Base-by-base conservation (phyloP, 805 yeast genomes). In the Soucietia sequanensis region DNA sequence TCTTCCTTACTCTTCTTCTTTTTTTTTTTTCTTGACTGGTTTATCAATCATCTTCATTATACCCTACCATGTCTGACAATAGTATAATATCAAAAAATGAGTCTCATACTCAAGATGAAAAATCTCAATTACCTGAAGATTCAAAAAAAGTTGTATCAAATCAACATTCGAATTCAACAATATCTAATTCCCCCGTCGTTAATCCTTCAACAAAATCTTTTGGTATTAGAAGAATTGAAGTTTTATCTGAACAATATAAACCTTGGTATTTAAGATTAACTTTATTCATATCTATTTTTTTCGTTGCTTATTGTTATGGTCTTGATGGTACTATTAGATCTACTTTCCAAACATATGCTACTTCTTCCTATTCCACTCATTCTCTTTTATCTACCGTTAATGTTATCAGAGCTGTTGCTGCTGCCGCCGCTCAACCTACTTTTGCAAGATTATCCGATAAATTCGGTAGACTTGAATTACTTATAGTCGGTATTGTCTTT, bases 341-440 rank as follows among this genome's bases (percentile, higher is more conserved):
- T 32, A 62, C 68, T 12, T 76, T 69, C 40, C 80, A 78, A 44
- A 51, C 72, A 4, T 69, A 68, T 41, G 88, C 86, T 11, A 71
- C 84, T 6, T 55, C 66, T 31, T 68, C 80, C 10, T 81, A 75
- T 57, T 38, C 67, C 18, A 46, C 54, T 10, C 84, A 81, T 50
- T 73, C 86, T 6, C 60, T 78, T 37, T 54, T 72, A 28, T 69
- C 87, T 5, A 76, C 87, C 3, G 71, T 82, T 38, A 68, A 73
- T 41, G 81, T 78, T 19, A 69, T 81, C 41, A 68, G 70, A 36
- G 62, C 75, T 20, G 84, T 81, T 25, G 70, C 78, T 33, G 83
- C 77, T 30, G 84, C 85, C 17, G 86, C 82, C 12, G 70, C 83
- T 4, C 84, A 78, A 50, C 79, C 83, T 3, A 67, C 76, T 4